phyloP scores from a whole-genome alignment of 345 rosid species.

The Aurinia saxatilis region DNA sequence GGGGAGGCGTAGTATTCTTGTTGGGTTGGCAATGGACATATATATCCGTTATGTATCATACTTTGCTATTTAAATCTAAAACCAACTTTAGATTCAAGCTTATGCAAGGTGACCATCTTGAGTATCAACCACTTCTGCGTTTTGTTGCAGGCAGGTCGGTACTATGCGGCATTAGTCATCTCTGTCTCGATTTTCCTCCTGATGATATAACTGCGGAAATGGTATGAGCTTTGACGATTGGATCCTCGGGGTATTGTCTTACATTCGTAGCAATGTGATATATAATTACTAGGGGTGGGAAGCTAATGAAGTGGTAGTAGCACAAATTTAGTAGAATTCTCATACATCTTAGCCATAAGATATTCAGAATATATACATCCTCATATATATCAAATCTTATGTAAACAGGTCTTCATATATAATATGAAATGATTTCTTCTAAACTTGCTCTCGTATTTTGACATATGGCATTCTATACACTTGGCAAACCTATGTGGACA shows the following conservation, averaged over 20 bases:
- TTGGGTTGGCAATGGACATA: neutral
- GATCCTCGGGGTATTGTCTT: conserved; percentile 8
- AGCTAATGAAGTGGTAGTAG: conserved; percentile 12
- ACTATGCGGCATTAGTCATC: conserved; percentile 24
- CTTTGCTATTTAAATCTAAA: neutral
- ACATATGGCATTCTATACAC: too few species aligned
- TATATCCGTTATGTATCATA: neutral
- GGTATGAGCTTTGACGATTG: conserved; percentile 8
- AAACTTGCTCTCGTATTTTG: too few species aligned
- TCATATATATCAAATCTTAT: conserved; percentile 3
- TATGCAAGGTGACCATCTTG: neutral
- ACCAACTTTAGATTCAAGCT: neutral
- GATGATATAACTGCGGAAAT: conserved; percentile 19
- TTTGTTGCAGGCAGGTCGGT: conserved; percentile 36
- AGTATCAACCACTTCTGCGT: neutral
- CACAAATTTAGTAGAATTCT: conserved; percentile 8
- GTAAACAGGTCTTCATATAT: neutral
- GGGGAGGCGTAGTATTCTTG: neutral
- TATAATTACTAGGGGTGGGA: conserved; percentile 6
- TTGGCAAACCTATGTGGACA: too few species aligned
- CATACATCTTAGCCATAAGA: conserved; percentile 1
- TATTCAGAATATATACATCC: neutral
- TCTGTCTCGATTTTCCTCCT: conserved; percentile 30
- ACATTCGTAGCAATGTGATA: neutral
- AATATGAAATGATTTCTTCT: too few species aligned